Percentiles rank a stretch among this genome's conserved stretches.
Conservation (phyloP, 305 asterid genomes). For the Fraxinus floribunda region DNA sequence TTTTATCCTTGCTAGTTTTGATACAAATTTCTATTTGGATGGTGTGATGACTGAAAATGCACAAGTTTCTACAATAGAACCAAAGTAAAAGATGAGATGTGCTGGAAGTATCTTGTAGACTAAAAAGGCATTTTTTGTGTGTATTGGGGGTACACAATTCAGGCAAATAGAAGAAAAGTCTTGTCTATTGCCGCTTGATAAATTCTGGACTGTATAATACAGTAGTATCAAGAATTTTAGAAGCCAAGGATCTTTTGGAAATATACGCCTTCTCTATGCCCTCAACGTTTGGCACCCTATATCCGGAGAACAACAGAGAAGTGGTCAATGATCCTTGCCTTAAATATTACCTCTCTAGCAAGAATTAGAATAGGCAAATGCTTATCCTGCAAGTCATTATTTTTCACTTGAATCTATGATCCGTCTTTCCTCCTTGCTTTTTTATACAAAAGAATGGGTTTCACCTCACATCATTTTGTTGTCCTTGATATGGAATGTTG, state of each 20-base stretch:
- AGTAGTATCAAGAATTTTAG: background rate
- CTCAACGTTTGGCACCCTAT: background rate
- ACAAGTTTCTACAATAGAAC: background rate
- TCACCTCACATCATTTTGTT: background rate
- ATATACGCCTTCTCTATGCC: background rate
- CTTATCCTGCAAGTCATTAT: background rate
- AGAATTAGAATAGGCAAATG: background rate
- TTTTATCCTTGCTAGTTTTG: background rate
- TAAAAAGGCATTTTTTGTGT: background rate
- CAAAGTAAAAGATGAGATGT: background rate
- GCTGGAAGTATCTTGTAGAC: background rate
- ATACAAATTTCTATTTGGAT: slow-evolving; percentile 5
- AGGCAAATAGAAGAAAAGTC: background rate
- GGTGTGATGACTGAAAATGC: slow-evolving; percentile 9
- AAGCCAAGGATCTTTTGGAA: background rate
- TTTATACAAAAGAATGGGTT: background rate
- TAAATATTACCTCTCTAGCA: background rate
- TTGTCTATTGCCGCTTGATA: background rate
- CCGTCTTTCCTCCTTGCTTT: background rate
- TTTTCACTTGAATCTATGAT: background rate
- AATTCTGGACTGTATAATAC: background rate
- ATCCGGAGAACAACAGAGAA: background rate
- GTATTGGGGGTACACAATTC: background rate
- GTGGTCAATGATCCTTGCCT: background rate
- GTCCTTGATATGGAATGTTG: background rate